These are phyloP conservation scores for Trichoderma orchidacearum DNA, from an alignment of 495 filamentous ascomycete genomes.

Conservation along the genomic window DNA sequence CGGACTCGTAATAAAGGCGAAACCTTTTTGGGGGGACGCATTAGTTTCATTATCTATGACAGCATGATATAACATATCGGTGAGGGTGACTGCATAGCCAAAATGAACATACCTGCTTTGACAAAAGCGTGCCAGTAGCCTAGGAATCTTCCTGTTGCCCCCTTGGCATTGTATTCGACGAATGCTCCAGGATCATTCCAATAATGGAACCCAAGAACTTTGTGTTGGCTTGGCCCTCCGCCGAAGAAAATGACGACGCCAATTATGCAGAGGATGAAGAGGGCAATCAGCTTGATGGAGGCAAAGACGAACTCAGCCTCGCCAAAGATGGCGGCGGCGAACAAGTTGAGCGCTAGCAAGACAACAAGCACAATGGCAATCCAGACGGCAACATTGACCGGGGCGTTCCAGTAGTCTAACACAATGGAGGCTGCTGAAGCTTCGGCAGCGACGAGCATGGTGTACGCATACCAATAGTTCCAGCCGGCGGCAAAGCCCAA, in stretches of 20 bases:
- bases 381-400: slow-evolving; percentile 43
- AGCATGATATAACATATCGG: too few relatives aligned
- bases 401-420: slow-evolving; percentile 40
- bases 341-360: slow-evolving; percentile 28
- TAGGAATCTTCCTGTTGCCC: slow-evolving; percentile 33
- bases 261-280: slow-evolving; percentile 55
- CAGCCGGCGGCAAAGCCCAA: slow-evolving; percentile 72
- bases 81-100: too few relatives aligned
- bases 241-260: slow-evolving; percentile 61
- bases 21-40: slow-evolving; percentile 12
- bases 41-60: too few relatives aligned
- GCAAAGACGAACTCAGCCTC: slow-evolving; percentile 55
- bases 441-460: slow-evolving; percentile 36
- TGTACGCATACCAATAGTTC: slow-evolving; percentile 47
- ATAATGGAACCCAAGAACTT: slow-evolving; percentile 47
- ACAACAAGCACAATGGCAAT: slow-evolving; percentile 38
- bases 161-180: slow-evolving; percentile 37
- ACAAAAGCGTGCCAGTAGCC: slow-evolving; percentile 33
- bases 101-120: slow-evolving; percentile 13
- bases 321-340: slow-evolving; percentile 41
- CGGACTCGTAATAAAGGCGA: slow-evolving; percentile 35
- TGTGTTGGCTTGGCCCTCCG: slow-evolving; percentile 39
- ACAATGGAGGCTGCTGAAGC: slow-evolving; percentile 35
- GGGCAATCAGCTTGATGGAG: slow-evolving; percentile 55
- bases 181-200: slow-evolving; percentile 66